Evolutionary conservation across 495 filamentous ascomycete genomes (phyloP), one percentile per base, ranked within the genome.

Genomic region (Penicillium lagena): DNA sequence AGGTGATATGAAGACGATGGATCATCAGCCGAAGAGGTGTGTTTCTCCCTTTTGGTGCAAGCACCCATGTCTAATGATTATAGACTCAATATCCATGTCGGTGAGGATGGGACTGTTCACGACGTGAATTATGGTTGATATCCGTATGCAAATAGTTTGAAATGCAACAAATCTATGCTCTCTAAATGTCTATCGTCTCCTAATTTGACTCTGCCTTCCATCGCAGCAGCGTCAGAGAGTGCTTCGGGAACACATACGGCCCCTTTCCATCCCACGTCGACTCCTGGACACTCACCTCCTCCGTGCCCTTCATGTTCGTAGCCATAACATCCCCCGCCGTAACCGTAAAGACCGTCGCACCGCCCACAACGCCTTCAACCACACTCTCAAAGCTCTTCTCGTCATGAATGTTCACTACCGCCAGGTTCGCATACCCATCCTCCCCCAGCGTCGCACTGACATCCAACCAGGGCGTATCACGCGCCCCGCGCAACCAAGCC

Each of bases 21-120:
- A 89, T 54, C 71, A 73, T 56, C 70, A 71, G 8, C 75, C 77
- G 1, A 65, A 85, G 39, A 67, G 81, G 73, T 81, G 67, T 47
- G 72, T 57, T 11, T 43, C 12, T 37, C 12, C 35, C 35, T 12
- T 35, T 10, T 40, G 32, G 7, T 33, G 37, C 37, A 30, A 15
- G 33, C 29, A 34, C 32, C 11, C 32, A 9, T 22, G 12, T 9
- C 10, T 9, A 38, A 7, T 31, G 6, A 38, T 6, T 22, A 30
- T 35, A 80, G 85, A 54, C 62, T 91, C 47, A 91, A 90, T 49
- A 68, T 91, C 28, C 81, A 89, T 56, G 59, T 89, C 17, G 77
- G 76, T 37, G 78, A 86, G 11, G 78, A 88, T 43, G 86, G 83
- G 7, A 87, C 78, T 1, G 83, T 91, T n/a, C 75, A 68, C 42